Evolutionary conservation across 176 grass and related monocot species (phyloP), one percentile per base, ranked within the genome.

Genomic region (Carex myosuroides): DNA sequence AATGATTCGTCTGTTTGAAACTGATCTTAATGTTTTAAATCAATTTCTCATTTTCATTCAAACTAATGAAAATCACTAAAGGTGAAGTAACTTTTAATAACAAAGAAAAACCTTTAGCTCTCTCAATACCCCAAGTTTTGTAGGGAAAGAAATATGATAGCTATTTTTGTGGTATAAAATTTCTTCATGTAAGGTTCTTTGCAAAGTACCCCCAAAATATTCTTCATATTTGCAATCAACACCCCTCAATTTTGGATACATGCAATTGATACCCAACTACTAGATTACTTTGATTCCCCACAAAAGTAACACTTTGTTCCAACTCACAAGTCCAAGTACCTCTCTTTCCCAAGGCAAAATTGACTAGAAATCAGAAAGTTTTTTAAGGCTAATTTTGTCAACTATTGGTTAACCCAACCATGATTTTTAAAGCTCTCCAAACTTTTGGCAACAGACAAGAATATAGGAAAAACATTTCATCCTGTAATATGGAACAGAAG

Each of bases 341-440:
- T 3, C 10, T 67, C 64, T 16, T 35, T 37, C 29, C 26, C 64
- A 67, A 37, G 64, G 14, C 1, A 37, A 29, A 53, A 44, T 14
- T 53, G 70, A 74, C 18, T 52, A 14, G 18, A 52, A 74, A 74
- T 74, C n/a, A 52, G 22, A 74, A 48, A 12, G 18, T 21, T 21
- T 9, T 73, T 73, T n/a, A 74, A 75, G 70, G 70, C 10, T 75
- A 70, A 73, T 75, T 50, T 75, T 50, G 70, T 75, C 44, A 52
- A 24, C 57, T 75, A 22, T 26, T 52, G n/a, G 5, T 53, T 22
- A 13, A 21, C 70, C 70, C 10, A 26, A 50, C 41, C 41, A 50
- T 22, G n/a, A 46, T 24, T 74, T 50, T 50, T 60, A 7, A 73
- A 73, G 17, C 66, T 70, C 16, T 41, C 5, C 29, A 68, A 68